phyloP scores from a whole-genome alignment of 106 monocot genomes.

The Dioscorea zingiberensis region DNA sequence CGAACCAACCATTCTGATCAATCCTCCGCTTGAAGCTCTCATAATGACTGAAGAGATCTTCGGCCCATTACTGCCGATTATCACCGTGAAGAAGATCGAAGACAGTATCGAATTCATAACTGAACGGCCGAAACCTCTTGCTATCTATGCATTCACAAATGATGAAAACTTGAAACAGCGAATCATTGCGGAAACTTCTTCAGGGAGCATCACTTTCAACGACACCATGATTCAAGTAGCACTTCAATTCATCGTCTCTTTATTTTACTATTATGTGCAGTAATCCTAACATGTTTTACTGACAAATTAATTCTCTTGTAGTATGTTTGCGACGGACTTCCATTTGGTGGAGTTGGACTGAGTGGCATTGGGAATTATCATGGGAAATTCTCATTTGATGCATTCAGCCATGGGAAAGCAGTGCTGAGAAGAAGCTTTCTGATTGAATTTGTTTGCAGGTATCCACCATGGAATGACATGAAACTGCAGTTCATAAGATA shows the following conservation, averaged over 20 bases:
- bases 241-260: too few relatives aligned
- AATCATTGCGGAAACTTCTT: conserved; percentile 63
- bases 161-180: conserved; percentile 42
- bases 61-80: conserved; percentile 70
- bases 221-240: conserved; percentile 73
- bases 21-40: conserved; percentile 71
- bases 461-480: conserved; percentile 71
- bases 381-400: conserved; percentile 78
- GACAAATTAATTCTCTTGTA: conserved; percentile 2
- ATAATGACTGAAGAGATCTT: conserved; percentile 94
- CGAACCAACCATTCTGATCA: conserved; percentile 74
- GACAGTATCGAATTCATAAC: conserved; percentile 66
- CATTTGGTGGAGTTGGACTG: conserved; percentile 80
- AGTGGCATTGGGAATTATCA: conserved; percentile 86
- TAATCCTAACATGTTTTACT: too few relatives aligned
- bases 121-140: conserved; percentile 65
- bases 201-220: conserved; percentile 70
- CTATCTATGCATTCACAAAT: conserved; percentile 75
- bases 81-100: conserved; percentile 91
- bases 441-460: conserved; percentile 42
- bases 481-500: conserved; percentile 60
- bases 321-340: conserved; percentile 47
- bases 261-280: too few relatives aligned
- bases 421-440: conserved; percentile 59
- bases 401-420: conserved; percentile 70